Conservation (phyloP, 768 basidiomycete genomes). For the Tephrocybe sp. region DNA sequence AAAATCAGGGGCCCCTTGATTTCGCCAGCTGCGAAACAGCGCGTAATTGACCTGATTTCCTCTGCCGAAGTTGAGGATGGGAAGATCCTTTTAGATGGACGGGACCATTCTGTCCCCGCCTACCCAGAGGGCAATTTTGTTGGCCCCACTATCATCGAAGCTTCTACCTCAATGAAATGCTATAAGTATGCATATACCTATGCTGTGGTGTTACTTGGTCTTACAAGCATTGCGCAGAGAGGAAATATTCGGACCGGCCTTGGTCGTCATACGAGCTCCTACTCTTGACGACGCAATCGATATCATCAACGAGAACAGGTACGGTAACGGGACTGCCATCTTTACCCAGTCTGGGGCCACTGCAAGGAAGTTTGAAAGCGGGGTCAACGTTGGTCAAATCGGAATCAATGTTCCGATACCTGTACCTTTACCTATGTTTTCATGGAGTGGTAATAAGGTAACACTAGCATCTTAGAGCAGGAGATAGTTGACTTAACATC, state of each 20-base stretch:
- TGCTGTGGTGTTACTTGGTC: slow-evolving; percentile 5
- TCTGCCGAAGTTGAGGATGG: slow-evolving; percentile 82
- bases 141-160: slow-evolving; percentile 88
- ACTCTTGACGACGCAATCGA: slow-evolving; percentile 88
- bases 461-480: not conserved
- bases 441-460: slow-evolving; percentile 93
- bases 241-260: slow-evolving; percentile 94
- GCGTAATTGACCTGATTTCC: slow-evolving; percentile 71
- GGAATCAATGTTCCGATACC: slow-evolving; percentile 93
- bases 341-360: slow-evolving; percentile 97
- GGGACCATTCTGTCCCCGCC: slow-evolving; percentile 59
- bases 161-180: slow-evolving; percentile 76
- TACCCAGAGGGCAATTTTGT: slow-evolving; percentile 93
- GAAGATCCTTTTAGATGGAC: slow-evolving; percentile 82
- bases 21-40: slow-evolving; percentile 76
- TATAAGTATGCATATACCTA: slow-evolving; percentile 67
- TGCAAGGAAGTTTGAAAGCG: slow-evolving; percentile 86
- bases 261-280: slow-evolving; percentile 73
- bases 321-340: slow-evolving; percentile 93
- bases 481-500: not conserved
- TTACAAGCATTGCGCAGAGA: slow-evolving; percentile 45
- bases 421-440: slow-evolving; percentile 91
- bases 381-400: slow-evolving; percentile 88
- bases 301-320: slow-evolving; percentile 86
- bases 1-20: slow-evolving; percentile 67